Evolutionary conservation across 2,329 filamentous ascomycete species (phyloP), one percentile per base, ranked within the genome.

Genomic region (Fusarium subglutinans): DNA sequence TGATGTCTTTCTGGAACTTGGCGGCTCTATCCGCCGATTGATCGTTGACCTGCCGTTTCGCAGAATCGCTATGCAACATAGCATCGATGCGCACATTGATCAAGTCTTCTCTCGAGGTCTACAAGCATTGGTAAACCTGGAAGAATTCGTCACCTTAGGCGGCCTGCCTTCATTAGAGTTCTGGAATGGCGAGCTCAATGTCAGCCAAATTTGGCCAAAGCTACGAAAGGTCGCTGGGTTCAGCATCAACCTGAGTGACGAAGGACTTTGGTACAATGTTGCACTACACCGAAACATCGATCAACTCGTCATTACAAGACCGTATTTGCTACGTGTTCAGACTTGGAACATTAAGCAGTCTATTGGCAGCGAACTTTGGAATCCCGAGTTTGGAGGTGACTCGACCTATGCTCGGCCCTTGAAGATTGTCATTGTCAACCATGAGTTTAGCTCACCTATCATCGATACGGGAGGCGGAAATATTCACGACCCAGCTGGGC

Each of bases 1-100:
- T 3, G 59, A 73, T 18, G 20, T 75, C 1, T 57, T 75, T 8
- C 17, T 54, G 11, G 24, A 40, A 10, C 44, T 75, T 1, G 55
- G 72, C 7, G 22, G 28, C 18, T 75, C 73, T 1, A 18, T 75
- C 3, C 69, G 65, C 24, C 69, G 69, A 5, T 45, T 75, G 5
- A 64, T 75, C 13, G 11, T 75, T 18, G 72, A 75, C 37, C 28
- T 75, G 6, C 72, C 72, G 1, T 67, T 61, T 17, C 73, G 69
- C 18, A 63, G 57, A 37, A 35, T 67, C 12, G 48, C 55, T 7
- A 60, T 64, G 26, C 43, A 64, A 3, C 50, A 67, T 15, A 64
- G 38, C 17, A 50, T 66, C 8, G 69, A 73, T 35, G 30, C 5
- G 6, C 44, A 60, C 9, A 51, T 63, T 13, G 61, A 68, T 14